Conservation (phyloP, 371 early-diverging fungal genomes). For the Sporodiniella umbellata region DNA sequence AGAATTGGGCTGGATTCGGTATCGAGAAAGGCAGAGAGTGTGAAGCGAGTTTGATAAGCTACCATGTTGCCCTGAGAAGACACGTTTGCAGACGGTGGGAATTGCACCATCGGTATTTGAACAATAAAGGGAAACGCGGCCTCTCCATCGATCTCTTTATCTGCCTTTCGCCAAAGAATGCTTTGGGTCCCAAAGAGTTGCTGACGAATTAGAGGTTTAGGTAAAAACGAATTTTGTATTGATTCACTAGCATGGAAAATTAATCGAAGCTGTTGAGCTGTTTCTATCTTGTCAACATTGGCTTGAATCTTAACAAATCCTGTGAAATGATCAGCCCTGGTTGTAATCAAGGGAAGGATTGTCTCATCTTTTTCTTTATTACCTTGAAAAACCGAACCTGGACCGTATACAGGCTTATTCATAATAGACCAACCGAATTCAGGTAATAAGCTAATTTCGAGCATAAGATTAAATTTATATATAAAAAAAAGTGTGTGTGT, state of each 20-base stretch:
- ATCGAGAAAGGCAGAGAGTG: constrained; percentile 12
- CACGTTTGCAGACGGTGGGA: constrained; percentile 10
- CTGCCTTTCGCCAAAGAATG: constrained; percentile 5
- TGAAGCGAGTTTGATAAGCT: constrained; percentile 6
- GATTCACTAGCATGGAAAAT: constrained; percentile 16
- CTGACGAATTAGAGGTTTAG: background rate
- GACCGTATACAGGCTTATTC: constrained; percentile 11
- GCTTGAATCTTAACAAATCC: constrained; percentile 10
- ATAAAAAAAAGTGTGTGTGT: background rate
- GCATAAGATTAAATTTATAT: background rate
- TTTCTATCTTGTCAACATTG: constrained; percentile 1
- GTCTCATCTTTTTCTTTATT: background rate
- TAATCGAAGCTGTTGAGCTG: constrained; percentile 9
- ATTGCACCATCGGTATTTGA: constrained; percentile 19
- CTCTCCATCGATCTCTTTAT: background rate
- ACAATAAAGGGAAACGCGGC: constrained; percentile 13
- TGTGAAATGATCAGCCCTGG: background rate
- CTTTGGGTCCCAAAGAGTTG: constrained; percentile 16
- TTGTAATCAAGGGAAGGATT: background rate
- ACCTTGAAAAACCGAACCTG: constrained; percentile 31
- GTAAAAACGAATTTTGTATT: background rate
- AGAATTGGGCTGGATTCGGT: background rate
- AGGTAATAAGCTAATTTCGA: constrained; percentile 11
- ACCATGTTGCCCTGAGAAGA: constrained; percentile 7
- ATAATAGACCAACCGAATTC: constrained; percentile 18